These are phyloP conservation scores for Cytospora piceicola DNA, from an alignment of 2,329 filamentous ascomycete genomes.

Conservation along the genomic window DNA sequence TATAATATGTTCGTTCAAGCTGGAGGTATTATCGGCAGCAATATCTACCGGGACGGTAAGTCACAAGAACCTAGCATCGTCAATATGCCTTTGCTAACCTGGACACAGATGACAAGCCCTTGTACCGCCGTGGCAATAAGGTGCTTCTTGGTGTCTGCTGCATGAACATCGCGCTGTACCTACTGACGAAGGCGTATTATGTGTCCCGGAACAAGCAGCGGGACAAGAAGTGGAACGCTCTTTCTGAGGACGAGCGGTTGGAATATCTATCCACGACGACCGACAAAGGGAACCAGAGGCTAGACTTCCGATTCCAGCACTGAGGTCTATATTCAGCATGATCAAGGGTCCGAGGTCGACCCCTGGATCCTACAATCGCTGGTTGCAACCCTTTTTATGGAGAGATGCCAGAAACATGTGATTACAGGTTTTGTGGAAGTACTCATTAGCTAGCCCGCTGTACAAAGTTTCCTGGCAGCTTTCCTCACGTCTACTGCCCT, in stretches of 20 bases:
- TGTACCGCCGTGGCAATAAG: conserved; percentile 59
- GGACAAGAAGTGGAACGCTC: conserved; percentile 29
- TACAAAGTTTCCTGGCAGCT: no score
- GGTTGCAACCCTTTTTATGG: neutral
- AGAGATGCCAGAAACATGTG: no score
- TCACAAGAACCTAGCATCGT: no score
- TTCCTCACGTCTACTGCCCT: no score
- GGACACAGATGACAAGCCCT: conserved; percentile 44
- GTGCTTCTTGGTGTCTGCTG: conserved; percentile 54
- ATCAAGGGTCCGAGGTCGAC: neutral
- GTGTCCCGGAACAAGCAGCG: conserved; percentile 35
- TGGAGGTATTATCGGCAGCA: conserved; percentile 46
- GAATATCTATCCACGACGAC: conserved; percentile 49
- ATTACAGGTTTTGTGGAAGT: no score
- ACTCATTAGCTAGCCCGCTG: no score
- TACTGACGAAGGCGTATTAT: conserved; percentile 38
- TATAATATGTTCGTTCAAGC: conserved; percentile 62
- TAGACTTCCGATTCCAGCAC: conserved; percentile 45
- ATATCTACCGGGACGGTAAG: conserved; percentile 45
- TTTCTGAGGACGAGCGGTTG: conserved; percentile 38
- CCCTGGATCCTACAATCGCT: neutral
- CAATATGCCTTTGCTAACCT: conserved; percentile 25
- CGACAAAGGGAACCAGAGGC: conserved; percentile 47
- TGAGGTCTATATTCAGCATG: conserved; percentile 23
- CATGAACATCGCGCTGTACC: conserved; percentile 39